Percentiles rank a stretch among this genome's conserved stretches.
Conservation (phyloP, 2,329 filamentous ascomycete genomes). For the Monosporascus sp. region DNA sequence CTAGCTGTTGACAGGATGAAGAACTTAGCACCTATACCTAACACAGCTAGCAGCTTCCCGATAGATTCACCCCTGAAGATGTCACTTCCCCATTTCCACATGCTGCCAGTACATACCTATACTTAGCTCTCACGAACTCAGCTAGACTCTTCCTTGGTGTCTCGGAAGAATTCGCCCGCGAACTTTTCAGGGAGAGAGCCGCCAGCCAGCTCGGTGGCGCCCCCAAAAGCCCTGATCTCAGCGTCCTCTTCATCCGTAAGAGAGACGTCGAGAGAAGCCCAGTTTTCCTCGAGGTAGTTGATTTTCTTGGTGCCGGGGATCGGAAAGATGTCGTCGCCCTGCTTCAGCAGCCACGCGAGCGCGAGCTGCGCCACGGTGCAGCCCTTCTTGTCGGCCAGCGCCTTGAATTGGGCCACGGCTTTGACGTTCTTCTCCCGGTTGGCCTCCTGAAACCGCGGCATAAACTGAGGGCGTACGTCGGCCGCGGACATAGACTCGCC, state of each 20-base stretch:
- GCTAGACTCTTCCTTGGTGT: constrained; percentile 8
- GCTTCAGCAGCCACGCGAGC: constrained; percentile 49
- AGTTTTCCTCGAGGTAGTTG: constrained; percentile 31
- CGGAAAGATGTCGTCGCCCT: constrained; percentile 37
- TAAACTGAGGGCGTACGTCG: constrained; percentile 24
- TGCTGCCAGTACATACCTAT: too few relatives aligned
- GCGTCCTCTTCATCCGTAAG: constrained; percentile 20
- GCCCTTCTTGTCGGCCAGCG: constrained; percentile 26
- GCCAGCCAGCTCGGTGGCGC: constrained; percentile 5
- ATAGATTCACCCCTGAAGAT: too few relatives aligned
- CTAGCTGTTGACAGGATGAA: too few relatives aligned
- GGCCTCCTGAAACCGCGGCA: constrained; percentile 38
- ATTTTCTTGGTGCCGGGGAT: constrained; percentile 34
- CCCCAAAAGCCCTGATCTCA: constrained; percentile 14
- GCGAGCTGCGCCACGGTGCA: constrained; percentile 48
- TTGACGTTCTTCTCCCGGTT: constrained; percentile 46
- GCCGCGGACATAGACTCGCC: constrained; percentile 29
- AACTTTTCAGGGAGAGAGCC: constrained; percentile 2
- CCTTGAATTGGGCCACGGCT: constrained; percentile 21
- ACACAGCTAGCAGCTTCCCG: too few relatives aligned
- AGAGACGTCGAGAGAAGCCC: constrained; percentile 14
- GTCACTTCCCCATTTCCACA: too few relatives aligned
- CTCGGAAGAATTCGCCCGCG: not conserved
- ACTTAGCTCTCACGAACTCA: not conserved
- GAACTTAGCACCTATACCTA: too few relatives aligned